Evolutionary conservation across 1,284 basidiomycete species (phyloP).

Genomic region (Pterula multifida): DNA sequence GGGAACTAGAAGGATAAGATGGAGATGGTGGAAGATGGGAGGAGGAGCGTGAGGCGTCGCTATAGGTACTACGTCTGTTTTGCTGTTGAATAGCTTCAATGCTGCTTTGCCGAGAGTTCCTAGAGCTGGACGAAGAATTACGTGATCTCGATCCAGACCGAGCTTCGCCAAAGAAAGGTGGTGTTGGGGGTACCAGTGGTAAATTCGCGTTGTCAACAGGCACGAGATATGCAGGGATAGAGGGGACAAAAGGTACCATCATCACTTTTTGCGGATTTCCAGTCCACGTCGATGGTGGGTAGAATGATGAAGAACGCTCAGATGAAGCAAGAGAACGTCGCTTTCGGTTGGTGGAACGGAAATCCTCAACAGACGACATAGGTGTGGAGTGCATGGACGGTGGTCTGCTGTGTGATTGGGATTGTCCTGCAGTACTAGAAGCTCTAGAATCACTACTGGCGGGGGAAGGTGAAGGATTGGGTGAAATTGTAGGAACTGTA

Average conservation of each 20-base stretch:
- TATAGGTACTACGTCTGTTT: not conserved
- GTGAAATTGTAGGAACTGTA: not conserved
- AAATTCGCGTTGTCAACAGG: slow-evolving; percentile 1
- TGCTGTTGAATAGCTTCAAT: not conserved
- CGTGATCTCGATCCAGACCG: not conserved
- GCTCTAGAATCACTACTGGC: not conserved
- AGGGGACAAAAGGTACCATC: not conserved
- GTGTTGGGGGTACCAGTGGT: slow-evolving; percentile 1
- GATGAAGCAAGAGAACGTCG: not conserved
- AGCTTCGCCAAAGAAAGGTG: slow-evolving; percentile 1
- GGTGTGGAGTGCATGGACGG: slow-evolving; percentile 1
- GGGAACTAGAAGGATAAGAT: not conserved
- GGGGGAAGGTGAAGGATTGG: not conserved
- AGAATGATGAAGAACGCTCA: not conserved
- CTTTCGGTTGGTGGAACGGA: not conserved
- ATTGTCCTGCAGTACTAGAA: not conserved
- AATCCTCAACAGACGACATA: not conserved
- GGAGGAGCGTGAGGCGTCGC: not conserved
- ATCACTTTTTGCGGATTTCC: not conserved
- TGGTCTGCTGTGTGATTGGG: not conserved
- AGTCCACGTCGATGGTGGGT: not conserved
- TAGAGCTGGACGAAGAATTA: not conserved
- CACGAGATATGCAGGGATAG: not conserved
- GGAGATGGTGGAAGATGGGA: not conserved
- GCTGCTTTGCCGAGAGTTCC: not conserved